Conservation (phyloP, 495 filamentous ascomycete species). For the Bathelium albidoporum region DNA sequence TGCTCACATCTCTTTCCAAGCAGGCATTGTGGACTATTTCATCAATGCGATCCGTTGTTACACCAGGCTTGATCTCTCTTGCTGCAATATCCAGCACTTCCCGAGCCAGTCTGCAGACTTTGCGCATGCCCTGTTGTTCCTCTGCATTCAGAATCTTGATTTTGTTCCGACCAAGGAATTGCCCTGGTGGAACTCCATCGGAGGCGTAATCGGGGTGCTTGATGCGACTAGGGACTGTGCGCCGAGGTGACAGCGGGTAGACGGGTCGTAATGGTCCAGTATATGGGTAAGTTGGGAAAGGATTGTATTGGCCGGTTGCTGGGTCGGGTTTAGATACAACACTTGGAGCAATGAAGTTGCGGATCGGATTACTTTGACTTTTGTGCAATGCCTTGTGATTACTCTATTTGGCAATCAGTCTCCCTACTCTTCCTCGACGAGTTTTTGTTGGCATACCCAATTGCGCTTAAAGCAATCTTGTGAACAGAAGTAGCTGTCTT, state of each 20-base stretch:
- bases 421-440: constrained; percentile 2
- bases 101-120: constrained; percentile 76
- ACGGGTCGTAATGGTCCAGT: constrained; percentile 73
- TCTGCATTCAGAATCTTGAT: constrained; percentile 70
- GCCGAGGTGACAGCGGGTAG: constrained; percentile 72
- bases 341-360: constrained; percentile 53
- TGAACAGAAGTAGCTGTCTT: constrained; percentile 91
- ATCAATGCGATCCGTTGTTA: constrained; percentile 95
- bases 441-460: constrained; percentile 60
- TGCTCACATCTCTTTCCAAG: constrained; percentile 74
- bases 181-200: constrained; percentile 58
- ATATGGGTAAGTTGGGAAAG: constrained; percentile 76
- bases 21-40: constrained; percentile 94
- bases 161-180: constrained; percentile 55
- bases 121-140: constrained; percentile 81
- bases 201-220: constrained; percentile 73
- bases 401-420: constrained; percentile 38
- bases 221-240: constrained; percentile 71
- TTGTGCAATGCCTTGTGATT: constrained; percentile 87
- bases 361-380: constrained; percentile 64
- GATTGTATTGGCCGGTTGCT: constrained; percentile 81
- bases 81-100: constrained; percentile 93
- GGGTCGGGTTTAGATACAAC: constrained; percentile 78
- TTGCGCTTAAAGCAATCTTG: constrained; percentile 98
- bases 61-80: constrained; percentile 65